phyloP scores from a whole-genome alignment of 768 basidiomycete species.

The Suillus sp. region DNA sequence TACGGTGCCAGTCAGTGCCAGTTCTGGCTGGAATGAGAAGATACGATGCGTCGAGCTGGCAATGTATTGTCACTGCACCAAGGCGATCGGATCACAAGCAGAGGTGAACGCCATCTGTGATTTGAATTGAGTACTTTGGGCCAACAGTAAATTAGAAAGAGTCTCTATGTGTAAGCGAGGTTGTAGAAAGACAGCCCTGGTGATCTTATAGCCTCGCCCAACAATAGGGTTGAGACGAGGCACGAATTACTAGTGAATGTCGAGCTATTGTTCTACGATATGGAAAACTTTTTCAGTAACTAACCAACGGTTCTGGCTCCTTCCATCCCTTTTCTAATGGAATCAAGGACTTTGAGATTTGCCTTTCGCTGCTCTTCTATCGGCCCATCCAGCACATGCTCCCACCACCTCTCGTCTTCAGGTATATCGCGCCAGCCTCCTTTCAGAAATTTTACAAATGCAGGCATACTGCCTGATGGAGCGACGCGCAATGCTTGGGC shows the following conservation, averaged over 20 bases:
- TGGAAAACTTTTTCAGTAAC: neutral
- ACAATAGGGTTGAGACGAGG: neutral
- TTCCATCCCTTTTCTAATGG: slow-evolving; percentile 28
- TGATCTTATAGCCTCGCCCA: neutral
- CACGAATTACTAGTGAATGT: slow-evolving; percentile 15
- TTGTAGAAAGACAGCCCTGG: neutral
- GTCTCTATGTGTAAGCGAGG: neutral
- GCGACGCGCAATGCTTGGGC: slow-evolving; percentile 26
- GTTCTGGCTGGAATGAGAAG: neutral
- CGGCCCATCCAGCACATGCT: slow-evolving; percentile 52
- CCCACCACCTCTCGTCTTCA: slow-evolving; percentile 69
- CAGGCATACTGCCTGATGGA: slow-evolving; percentile 23
- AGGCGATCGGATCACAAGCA: no score
- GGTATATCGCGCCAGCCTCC: slow-evolving; percentile 67
- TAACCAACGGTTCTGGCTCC: slow-evolving; percentile 17
- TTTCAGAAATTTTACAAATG: slow-evolving; percentile 44
- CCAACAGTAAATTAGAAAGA: neutral
- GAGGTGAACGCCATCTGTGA: neutral
- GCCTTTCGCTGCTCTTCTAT: slow-evolving; percentile 41
- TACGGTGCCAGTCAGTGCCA: neutral
- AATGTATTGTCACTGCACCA: neutral
- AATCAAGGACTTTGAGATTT: slow-evolving; percentile 28
- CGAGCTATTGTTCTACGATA: neutral
- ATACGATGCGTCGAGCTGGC: neutral
- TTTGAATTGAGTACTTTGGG: neutral